Evolutionary conservation across 2,329 filamentous ascomycete genomes (phyloP), one percentile per base, ranked within the genome.

Genomic region (Amylocarpus encephaloides): DNA sequence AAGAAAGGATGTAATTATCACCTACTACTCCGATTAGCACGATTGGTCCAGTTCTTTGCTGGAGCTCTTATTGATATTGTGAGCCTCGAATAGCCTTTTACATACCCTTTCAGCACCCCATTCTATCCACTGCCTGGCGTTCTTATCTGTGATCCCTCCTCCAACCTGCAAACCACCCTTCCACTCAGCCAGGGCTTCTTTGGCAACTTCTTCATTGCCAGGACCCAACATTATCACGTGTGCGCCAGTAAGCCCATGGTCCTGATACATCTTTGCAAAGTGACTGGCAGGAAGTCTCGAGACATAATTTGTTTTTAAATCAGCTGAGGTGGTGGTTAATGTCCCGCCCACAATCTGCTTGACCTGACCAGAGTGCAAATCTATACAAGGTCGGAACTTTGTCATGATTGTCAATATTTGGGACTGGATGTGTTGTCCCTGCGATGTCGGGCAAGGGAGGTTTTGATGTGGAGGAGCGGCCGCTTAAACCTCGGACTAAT

Each of bases 341-440:
- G 93, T 97, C 52, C 93, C 92, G 60, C 93, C 93, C 36, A 98
- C 91, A 61, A 98, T 98, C 70, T 98, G 93, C 74, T 98, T 98
- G 52, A 98, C 93, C 66, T 92, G 85, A 12, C 93, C 93, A n/a
- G 91, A 85, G 69, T 98, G 93, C 47, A 98, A 80, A 71, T 98
- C 93, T 69, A 98, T 97, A 66, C 93, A 98, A 16, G 93, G 93
- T 35, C 93, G 79, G 66, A 98, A 98, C 61, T 85, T 83, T 2
- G 93, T 97, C 93, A 98, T 95, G 39, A 55, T 72, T 46, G 30
- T 35, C 19, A 19, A 6, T 11, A 4, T 35, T 39, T 7, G 34
- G 45, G 33, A 43, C n/a, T 33, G 32, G 43, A 42, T 36, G 34
- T 13, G 11, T 13, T 41, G 7, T 12, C 36, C 34, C 34, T 16